phyloP scores from a whole-genome alignment of 257 asterid genomes.

The Linaria vulgaris region DNA sequence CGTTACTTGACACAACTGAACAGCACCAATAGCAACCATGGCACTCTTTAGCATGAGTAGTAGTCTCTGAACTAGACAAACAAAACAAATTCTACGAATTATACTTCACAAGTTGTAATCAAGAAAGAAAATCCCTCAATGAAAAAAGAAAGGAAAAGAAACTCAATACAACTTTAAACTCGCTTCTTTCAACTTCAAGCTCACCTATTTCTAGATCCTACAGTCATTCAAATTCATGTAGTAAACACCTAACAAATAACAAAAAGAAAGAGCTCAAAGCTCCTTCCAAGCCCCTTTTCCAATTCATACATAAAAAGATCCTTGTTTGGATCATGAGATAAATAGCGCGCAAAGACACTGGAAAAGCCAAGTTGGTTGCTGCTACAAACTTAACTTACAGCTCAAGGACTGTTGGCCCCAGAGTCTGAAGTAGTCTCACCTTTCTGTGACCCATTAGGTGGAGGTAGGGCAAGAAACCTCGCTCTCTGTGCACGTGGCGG shows the following conservation, averaged over 20 bases:
- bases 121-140: no score
- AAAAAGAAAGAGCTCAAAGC: constrained; percentile 25
- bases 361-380: constrained; percentile 1
- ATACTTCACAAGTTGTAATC: no score
- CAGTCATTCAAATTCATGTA: constrained; percentile 26
- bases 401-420: constrained; percentile 31
- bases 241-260: constrained; percentile 25
- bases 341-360: neutral
- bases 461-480: constrained; percentile 58
- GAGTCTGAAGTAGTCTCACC: constrained; percentile 38
- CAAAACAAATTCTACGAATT: no score
- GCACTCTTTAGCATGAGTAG: no score
- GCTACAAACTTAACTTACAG: neutral
- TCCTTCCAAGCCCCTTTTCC: no score
- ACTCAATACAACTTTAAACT: constrained; percentile 38
- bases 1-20: no score
- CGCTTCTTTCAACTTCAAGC: constrained; percentile 30
- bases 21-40: no score
- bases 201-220: constrained; percentile 53
- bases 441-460: constrained; percentile 46
- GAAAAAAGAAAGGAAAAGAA: constrained; percentile 9
- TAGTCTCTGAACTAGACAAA: no score
- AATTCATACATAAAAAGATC: constrained; percentile 32
- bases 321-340: constrained; percentile 24
- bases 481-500: constrained; percentile 92